phyloP scores from a whole-genome alignment of 1,139 yeast species.

The Saccharomycopsis hybrid region DNA sequence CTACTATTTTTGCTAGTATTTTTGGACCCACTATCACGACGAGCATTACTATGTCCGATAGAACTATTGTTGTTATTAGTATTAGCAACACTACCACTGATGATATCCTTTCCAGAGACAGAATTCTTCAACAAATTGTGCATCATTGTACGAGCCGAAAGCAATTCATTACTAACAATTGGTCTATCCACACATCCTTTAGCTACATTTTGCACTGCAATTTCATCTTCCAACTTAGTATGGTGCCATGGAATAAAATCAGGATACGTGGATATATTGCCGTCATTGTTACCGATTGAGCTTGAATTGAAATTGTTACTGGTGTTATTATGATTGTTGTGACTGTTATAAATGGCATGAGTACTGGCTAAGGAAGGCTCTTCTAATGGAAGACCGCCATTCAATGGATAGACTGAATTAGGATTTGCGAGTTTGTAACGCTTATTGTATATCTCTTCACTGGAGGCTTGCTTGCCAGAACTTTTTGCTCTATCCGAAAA shows the following conservation, averaged over 20 bases:
- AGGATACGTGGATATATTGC: slow-evolving; percentile 44
- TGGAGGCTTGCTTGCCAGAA: slow-evolving; percentile 2
- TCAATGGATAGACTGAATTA: slow-evolving; percentile 10
- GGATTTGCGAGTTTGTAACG: slow-evolving; percentile 17
- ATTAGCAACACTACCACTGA: no score
- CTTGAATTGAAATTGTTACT: no score
- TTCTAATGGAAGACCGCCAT: slow-evolving; percentile 11
- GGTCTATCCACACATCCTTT: slow-evolving; percentile 55
- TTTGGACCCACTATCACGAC: neutral
- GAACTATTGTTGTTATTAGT: no score
- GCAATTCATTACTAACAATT: slow-evolving; percentile 50
- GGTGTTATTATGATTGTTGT: no score
- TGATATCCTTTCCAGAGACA: neutral
- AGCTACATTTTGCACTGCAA: slow-evolving; percentile 44
- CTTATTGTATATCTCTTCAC: slow-evolving; percentile 7
- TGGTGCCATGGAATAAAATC: slow-evolving; percentile 80
- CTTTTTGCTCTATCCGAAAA: neutral
- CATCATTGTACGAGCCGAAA: slow-evolving; percentile 45
- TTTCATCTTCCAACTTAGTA: slow-evolving; percentile 45
- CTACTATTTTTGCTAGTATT: neutral
- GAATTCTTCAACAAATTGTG: slow-evolving; percentile 27
- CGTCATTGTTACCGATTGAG: neutral
- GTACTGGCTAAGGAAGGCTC: neutral
- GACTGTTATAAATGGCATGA: neutral
- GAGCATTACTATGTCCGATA: neutral